Percentiles rank a stretch among this genome's conserved stretches.
Evolutionary conservation across 225 moss, liverwort and hornwort genomes (phyloP).

Genomic region (Sphagnum tenellum): DNA sequence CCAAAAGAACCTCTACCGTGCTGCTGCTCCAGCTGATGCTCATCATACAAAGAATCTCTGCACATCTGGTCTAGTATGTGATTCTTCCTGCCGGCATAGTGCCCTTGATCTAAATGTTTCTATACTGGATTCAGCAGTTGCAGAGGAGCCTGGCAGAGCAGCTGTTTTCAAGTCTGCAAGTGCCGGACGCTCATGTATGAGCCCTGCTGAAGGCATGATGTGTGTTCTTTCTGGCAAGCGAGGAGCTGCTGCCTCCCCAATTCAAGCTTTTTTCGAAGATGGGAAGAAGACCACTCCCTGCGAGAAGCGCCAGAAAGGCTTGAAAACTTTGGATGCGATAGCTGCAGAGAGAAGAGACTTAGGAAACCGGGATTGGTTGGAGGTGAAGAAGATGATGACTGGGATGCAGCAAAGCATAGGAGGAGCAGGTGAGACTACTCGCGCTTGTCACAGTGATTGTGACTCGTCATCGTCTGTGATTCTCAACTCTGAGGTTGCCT

Average conservation of each 20-base stretch:
- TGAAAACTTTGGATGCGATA: constrained; percentile 35
- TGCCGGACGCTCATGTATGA: constrained; percentile 47
- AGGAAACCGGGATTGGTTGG: constrained; percentile 60
- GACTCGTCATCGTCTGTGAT: constrained; percentile 87
- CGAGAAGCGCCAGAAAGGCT: constrained; percentile 40
- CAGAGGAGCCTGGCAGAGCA: constrained; percentile 17
- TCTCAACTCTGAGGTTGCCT: constrained; percentile 74
- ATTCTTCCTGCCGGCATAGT: constrained; percentile 50
- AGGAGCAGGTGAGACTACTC: constrained; percentile 8
- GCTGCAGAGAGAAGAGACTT: constrained; percentile 21
- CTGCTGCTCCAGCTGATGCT: constrained; percentile 8
- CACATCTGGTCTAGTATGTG: constrained; percentile 38
- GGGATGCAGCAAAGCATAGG: constrained; percentile 19
- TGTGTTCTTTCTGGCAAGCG: constrained; percentile 49
- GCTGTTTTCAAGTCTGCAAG: constrained; percentile 33
- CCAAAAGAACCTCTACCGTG: constrained; percentile 34
- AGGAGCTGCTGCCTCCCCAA: constrained; percentile 25
- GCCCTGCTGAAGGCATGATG: constrained; percentile 26
- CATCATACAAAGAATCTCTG: constrained; percentile 14
- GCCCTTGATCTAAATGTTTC: constrained; percentile 76
- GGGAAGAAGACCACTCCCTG: constrained; percentile 1
- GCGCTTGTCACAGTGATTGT: constrained; percentile 78
- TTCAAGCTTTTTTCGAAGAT: constrained; percentile 38
- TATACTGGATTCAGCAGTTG: constrained; percentile 34
- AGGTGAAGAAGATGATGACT: constrained; percentile 18